These are phyloP conservation scores for Astrephomene gubernaculifera DNA, from an alignment of 139 green algal genomes.

Conservation along the genomic window DNA sequence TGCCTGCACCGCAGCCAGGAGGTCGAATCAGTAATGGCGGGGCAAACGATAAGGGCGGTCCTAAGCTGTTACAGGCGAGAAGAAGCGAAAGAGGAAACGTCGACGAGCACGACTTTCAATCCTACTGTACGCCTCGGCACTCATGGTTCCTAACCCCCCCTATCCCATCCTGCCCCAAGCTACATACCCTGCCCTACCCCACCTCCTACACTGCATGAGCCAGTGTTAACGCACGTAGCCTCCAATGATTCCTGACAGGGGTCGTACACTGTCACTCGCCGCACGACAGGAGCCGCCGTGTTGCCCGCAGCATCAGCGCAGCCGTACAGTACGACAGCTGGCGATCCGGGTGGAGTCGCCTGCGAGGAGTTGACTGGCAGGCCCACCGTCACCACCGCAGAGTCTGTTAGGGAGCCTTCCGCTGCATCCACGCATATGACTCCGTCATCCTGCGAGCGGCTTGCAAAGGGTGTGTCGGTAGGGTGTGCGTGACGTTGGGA, in stretches of 20 bases:
- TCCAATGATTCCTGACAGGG: slow-evolving; percentile 1
- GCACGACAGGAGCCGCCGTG: background rate
- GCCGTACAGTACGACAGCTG: slow-evolving; percentile 35
- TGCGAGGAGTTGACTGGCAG: background rate
- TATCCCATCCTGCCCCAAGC: too few relatives aligned
- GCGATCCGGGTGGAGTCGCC: slow-evolving; percentile 9
- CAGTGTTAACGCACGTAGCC: background rate
- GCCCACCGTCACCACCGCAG: background rate
- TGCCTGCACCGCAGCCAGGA: too few relatives aligned
- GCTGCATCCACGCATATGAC: background rate
- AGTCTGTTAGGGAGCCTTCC: background rate
- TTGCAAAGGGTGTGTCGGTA: too few relatives aligned
- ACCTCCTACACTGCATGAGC: slow-evolving; percentile 9
- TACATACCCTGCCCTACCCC: too few relatives aligned
- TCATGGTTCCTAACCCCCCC: too few relatives aligned
- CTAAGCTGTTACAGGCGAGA: too few relatives aligned
- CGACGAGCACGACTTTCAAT: too few relatives aligned
- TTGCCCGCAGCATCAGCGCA: slow-evolving; percentile 26
- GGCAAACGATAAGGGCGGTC: too few relatives aligned
- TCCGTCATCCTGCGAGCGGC: slow-evolving; percentile 16
- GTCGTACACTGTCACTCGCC: slow-evolving; percentile 21
- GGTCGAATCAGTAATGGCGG: too few relatives aligned
- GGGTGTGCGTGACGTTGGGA: background rate
- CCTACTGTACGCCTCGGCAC: too few relatives aligned
- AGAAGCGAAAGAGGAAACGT: too few relatives aligned